phyloP scores from a whole-genome alignment of 805 yeast species.

The Starmera quercuum region DNA sequence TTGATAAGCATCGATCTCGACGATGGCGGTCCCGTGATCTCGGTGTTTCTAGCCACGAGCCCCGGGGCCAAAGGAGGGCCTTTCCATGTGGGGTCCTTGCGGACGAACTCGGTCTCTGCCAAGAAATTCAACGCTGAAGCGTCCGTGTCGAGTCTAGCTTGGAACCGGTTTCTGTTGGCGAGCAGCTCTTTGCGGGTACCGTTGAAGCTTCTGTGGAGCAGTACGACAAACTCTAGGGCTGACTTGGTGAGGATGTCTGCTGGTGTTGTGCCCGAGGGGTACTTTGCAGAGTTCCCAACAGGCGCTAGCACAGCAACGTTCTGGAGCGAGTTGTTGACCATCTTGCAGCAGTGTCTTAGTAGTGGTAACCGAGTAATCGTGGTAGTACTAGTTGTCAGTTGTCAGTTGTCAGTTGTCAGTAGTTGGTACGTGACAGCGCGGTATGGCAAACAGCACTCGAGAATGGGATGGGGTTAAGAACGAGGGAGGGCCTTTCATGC shows the following conservation, averaged over 20 bases:
- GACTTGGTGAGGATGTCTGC: conserved; percentile 30
- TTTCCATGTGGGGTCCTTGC: conserved; percentile 69
- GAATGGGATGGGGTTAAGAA: too few relatives aligned
- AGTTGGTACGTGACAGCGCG: too few relatives aligned
- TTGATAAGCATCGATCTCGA: conserved; percentile 78
- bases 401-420: too few relatives aligned
- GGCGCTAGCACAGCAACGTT: conserved; percentile 29
- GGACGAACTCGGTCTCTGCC: conserved; percentile 55
- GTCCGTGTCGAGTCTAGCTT: conserved; percentile 49
- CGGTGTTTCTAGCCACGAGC: conserved; percentile 65
- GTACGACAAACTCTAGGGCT: conserved; percentile 58
- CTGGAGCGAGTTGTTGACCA: conserved; percentile 21
- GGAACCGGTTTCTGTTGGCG: conserved; percentile 53
- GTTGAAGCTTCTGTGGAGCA: conserved; percentile 69
- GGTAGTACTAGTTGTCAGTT: too few relatives aligned
- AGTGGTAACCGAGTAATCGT: too few relatives aligned
- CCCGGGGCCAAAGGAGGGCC: conserved; percentile 73
- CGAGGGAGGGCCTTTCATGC: too few relatives aligned
- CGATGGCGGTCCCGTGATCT: conserved; percentile 76
- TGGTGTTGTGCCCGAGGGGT: conserved; percentile 31
- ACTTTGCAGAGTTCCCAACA: conserved; percentile 20
- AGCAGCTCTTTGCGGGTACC: conserved; percentile 48
- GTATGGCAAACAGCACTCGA: too few relatives aligned
- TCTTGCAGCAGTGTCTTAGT: too few relatives aligned
- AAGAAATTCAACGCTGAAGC: conserved; percentile 47